Percentiles rank a stretch among this genome's conserved stretches.
phyloP scores from a whole-genome alignment of 495 filamentous ascomycete species.

The Ascobolus immersus region DNA sequence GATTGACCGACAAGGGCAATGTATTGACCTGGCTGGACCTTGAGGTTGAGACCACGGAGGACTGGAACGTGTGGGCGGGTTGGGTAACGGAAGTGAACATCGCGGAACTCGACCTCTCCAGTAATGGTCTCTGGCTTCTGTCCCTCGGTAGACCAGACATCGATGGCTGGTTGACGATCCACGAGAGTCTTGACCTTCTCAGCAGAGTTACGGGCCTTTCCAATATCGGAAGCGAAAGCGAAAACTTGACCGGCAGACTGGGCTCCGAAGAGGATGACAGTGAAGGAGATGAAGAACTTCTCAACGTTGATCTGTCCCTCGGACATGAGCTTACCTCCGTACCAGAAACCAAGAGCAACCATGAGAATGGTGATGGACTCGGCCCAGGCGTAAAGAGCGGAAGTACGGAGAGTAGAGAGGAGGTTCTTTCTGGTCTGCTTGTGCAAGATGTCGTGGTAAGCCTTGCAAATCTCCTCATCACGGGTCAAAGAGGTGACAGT shows the following conservation, averaged over 20 bases:
- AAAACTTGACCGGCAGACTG: constrained; percentile 73
- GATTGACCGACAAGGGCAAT: constrained; percentile 23
- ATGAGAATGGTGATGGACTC: constrained; percentile 60
- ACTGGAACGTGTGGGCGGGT: constrained; percentile 62
- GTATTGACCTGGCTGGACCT: constrained; percentile 49
- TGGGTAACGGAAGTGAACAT: constrained; percentile 63
- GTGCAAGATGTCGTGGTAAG: constrained; percentile 44
- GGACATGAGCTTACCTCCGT: constrained; percentile 58
- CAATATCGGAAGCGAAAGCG: constrained; percentile 67
- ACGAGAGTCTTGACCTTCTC: constrained; percentile 51
- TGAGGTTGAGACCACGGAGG: constrained; percentile 45
- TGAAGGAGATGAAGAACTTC: constrained; percentile 59
- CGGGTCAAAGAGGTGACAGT: constrained; percentile 78
- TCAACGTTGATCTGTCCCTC: constrained; percentile 26
- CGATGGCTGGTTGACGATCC: constrained; percentile 51
- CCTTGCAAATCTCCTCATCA: constrained; percentile 48
- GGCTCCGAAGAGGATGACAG: constrained; percentile 53
- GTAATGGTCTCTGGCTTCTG: constrained; percentile 31
- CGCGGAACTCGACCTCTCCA: constrained; percentile 45
- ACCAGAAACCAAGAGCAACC: constrained; percentile 83
- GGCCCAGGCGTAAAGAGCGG: constrained; percentile 51
- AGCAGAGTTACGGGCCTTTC: constrained; percentile 62
- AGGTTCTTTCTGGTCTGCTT: constrained; percentile 36
- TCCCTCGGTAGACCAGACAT: constrained; percentile 58
- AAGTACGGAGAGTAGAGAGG: constrained; percentile 38